Conservation (phyloP, 352 stramenopile genomes). For the Phytophthora rubi region DNA sequence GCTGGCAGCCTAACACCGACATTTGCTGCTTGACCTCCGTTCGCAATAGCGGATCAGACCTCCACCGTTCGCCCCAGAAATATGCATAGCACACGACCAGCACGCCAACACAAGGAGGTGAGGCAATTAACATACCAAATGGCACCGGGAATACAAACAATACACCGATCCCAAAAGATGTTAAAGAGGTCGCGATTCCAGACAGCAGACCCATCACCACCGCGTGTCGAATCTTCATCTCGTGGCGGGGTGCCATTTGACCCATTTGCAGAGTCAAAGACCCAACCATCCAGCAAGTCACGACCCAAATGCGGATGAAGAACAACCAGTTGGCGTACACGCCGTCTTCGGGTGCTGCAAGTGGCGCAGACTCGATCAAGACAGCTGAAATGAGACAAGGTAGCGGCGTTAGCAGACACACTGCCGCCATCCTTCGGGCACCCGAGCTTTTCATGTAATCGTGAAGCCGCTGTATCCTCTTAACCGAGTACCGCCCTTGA, state of each 20-base stretch:
- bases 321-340: background rate
- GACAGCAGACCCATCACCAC: background rate
- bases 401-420: background rate
- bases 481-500: background rate
- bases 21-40: conserved; percentile 6
- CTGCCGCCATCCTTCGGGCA: background rate
- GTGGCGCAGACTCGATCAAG: background rate
- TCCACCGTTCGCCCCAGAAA: background rate
- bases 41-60: background rate
- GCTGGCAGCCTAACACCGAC: background rate
- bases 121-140: background rate
- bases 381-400: background rate
- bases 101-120: background rate
- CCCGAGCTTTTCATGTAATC: background rate
- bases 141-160: background rate
- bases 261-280: background rate
- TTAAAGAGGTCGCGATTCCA: background rate
- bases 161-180: background rate
- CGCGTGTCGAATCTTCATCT: background rate
- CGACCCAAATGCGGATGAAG: background rate
- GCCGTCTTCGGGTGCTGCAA: background rate
- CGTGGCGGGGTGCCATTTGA: background rate
- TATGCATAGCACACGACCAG: background rate
- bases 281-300: background rate
- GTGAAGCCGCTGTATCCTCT: background rate